Evolutionary conservation across 306 rosid genomes (phyloP), one percentile per base, ranked within the genome.

Genomic region (Gastrolobium bilobum): DNA sequence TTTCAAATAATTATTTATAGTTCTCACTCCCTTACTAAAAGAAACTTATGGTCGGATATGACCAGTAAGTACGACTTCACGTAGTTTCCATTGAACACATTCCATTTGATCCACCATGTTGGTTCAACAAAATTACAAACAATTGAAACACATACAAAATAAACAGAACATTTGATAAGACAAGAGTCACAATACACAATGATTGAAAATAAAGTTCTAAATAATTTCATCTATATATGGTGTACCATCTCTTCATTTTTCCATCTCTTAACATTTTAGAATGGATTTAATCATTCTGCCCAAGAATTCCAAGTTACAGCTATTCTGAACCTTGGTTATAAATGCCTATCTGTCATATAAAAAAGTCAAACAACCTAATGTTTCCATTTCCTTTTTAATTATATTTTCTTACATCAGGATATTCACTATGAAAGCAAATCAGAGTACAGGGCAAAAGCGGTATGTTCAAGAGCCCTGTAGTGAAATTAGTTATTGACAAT

Each of bases 111-210:
- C 62, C 38, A 68, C 44, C 33, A 69, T 11, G 51, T 37, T 59
- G 48, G 33, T 71, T 71, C 30, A 40, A 14, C 50, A 80, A 13
- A 76, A 73, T 79, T 65, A 66, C 29, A 72, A 33, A 80, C 76
- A 74, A 58, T 48, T 75, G 37, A 59, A 70, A 51, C 35, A 74
- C 26, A 42, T 5, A 34, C 26, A 53, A 6, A 64, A 42, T 38
- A 47, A 46, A 71, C 2, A 63, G 43, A 64, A 43, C 43, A 73
- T 43, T 66, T 34, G 14, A 46, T 54, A 50, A 31, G 68, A 63
- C 52, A 56, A 4, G 2, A 70, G 38, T 13, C 9, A 10, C 54
- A 11, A 13, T 10, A 73, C 6, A 34, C 47, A 14, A 48, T 10
- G 59, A 68, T 34, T 51, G 61, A 76, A 59, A 73, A 37, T 7